These are phyloP conservation scores for Drechslera avenae DNA, from an alignment of 2,329 filamentous ascomycete genomes.

Conservation along the genomic window DNA sequence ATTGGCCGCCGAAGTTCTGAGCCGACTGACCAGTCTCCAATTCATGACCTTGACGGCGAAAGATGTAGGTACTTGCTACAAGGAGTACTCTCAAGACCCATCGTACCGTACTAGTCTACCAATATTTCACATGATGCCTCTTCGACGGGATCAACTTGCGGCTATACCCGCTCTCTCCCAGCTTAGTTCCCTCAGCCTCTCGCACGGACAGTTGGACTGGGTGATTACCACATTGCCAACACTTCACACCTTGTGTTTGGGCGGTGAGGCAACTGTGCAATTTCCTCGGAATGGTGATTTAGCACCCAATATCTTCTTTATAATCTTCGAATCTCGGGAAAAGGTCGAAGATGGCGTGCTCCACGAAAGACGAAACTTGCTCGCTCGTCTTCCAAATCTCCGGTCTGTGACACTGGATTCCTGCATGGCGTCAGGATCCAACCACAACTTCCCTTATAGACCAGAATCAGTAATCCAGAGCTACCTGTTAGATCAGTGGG, in stretches of 20 bases:
- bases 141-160: not conserved
- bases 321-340: no score
- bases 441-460: no score
- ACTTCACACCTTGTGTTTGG: not conserved
- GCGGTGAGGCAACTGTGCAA: fast-evolving
- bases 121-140: not conserved
- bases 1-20: not conserved
- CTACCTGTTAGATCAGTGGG: no score
- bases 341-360: no score
- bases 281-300: not conserved
- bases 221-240: not conserved
- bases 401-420: no score
- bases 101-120: not conserved
- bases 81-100: no score
- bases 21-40: not conserved
- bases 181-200: not conserved
- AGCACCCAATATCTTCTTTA: not conserved
- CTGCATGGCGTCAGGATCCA: no score
- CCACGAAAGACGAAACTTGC: no score
- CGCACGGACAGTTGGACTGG: not conserved
- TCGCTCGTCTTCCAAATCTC: no score
- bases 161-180: not conserved
- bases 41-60: not conserved
- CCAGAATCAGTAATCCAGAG: no score
- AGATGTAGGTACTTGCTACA: no score